phyloP scores from a whole-genome alignment of 2,329 filamentous ascomycete genomes.

The Arthroderma sp. region DNA sequence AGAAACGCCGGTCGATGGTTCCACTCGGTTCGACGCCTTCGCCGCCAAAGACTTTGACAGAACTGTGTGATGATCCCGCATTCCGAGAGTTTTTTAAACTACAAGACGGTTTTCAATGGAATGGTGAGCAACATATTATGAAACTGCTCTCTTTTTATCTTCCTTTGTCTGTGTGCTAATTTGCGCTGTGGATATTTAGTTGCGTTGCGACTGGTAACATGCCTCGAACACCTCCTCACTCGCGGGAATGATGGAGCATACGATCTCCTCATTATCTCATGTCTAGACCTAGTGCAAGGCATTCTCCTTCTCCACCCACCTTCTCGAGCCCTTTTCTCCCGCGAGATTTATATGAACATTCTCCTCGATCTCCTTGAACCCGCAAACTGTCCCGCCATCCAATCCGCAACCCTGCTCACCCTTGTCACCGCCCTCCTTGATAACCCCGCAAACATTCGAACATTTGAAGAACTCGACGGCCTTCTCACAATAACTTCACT shows the following conservation, averaged over 20 bases:
- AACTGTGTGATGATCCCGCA: constrained; percentile 68
- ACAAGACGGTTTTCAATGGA: constrained; percentile 97
- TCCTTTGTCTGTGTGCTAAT: neutral
- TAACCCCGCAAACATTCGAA: constrained; percentile 73
- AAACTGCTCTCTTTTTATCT: neutral
- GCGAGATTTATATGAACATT: constrained; percentile 91
- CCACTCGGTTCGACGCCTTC: constrained; percentile 28
- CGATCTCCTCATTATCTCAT: constrained; percentile 75
- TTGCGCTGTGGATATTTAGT: constrained; percentile 36
- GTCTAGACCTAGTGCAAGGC: constrained; percentile 81
- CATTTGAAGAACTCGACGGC: constrained; percentile 84
- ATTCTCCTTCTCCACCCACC: constrained; percentile 78
- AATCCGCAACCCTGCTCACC: constrained; percentile 77
- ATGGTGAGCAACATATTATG: constrained; percentile 39
- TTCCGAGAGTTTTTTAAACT: constrained; percentile 94
- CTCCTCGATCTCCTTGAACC: constrained; percentile 90
- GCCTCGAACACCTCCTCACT: constrained; percentile 72
- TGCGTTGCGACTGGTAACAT: constrained; percentile 68
- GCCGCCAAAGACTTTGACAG: constrained; percentile 49
- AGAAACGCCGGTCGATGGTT: constrained; percentile 31
- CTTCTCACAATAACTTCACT: constrained; percentile 82
- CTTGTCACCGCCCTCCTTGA: constrained; percentile 82
- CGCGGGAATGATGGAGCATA: constrained; percentile 71
- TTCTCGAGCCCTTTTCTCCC: constrained; percentile 71
- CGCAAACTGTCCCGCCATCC: constrained; percentile 80